These are phyloP conservation scores for Endogone sp. DNA, from an alignment of 192 early-diverging fungal species.

Conservation along the genomic window DNA sequence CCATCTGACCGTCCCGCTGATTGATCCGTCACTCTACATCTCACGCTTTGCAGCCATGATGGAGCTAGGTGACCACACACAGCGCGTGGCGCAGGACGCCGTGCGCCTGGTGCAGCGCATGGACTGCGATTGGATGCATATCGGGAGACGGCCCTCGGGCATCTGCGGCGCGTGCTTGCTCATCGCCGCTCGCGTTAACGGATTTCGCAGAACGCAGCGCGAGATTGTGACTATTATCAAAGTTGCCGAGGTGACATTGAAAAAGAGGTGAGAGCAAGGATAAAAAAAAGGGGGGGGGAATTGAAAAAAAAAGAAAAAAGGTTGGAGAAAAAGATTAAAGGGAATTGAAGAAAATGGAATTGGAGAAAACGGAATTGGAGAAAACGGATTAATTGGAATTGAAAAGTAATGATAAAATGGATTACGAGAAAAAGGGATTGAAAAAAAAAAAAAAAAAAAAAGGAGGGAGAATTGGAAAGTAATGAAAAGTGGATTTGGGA, in stretches of 20 bases:
- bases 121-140: conserved; percentile 93
- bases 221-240: conserved; percentile 91
- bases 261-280: conserved; percentile 65
- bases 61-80: conserved; percentile 88
- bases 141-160: conserved; percentile 86
- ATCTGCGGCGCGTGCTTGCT: conserved; percentile 92
- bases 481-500: too few relatives aligned
- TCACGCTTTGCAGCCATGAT: conserved; percentile 82
- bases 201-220: conserved; percentile 72
- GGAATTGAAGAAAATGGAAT: too few relatives aligned
- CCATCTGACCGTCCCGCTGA: conserved; percentile 52
- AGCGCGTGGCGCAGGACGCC: conserved; percentile 74
- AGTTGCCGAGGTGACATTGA: conserved; percentile 82
- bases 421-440: too few relatives aligned
- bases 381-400: too few relatives aligned
- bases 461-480: too few relatives aligned
- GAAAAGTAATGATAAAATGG: too few relatives aligned
- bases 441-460: too few relatives aligned
- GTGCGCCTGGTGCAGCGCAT: conserved; percentile 80
- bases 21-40: conserved; percentile 93
- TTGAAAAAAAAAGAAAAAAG: too few relatives aligned
- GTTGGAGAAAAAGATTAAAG: too few relatives aligned
- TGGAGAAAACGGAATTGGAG: too few relatives aligned
- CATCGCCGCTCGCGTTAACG: conserved; percentile 89
- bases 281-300: too few relatives aligned